phyloP scores from a whole-genome alignment of 345 rosid genomes.

The Camelina laxa region DNA sequence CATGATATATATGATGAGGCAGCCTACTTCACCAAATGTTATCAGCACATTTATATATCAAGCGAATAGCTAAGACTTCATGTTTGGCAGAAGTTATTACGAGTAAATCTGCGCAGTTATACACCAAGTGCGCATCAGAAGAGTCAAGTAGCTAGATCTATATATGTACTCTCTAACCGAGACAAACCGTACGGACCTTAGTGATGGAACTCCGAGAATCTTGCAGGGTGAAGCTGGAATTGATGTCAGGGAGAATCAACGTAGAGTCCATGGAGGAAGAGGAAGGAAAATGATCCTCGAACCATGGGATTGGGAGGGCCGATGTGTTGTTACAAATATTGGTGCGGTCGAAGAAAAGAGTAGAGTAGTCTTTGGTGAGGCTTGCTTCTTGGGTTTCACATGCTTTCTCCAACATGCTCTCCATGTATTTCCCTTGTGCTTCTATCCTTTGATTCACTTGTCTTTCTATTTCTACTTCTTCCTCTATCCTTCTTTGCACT shows the following conservation, averaged over 20 bases:
- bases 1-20: background rate
- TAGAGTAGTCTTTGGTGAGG: conserved; percentile 39
- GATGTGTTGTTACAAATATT: conserved; percentile 39
- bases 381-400: conserved; percentile 78
- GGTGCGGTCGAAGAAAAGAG: conserved; percentile 32
- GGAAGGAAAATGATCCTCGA: conserved; percentile 41
- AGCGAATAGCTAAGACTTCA: background rate
- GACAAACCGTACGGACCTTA: conserved; percentile 39
- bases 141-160: conserved; percentile 22
- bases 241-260: conserved; percentile 34
- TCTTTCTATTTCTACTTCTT: conserved; percentile 88
- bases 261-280: conserved; percentile 38
- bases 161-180: conserved; percentile 33
- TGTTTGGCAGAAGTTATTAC: conserved; percentile 39
- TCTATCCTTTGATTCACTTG: conserved; percentile 93
- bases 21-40: conserved; percentile 12
- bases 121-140: conserved; percentile 30
- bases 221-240: conserved; percentile 38
- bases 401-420: conserved; percentile 88
- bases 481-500: conserved; percentile 78
- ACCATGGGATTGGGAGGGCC: conserved; percentile 35
- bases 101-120: conserved; percentile 27
- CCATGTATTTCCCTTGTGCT: conserved; percentile 98
- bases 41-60: conserved; percentile 10
- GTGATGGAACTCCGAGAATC: conserved; percentile 35